Conservation (phyloP, 148 eudicot genomes). For the Dianthus caryophyllus region DNA sequence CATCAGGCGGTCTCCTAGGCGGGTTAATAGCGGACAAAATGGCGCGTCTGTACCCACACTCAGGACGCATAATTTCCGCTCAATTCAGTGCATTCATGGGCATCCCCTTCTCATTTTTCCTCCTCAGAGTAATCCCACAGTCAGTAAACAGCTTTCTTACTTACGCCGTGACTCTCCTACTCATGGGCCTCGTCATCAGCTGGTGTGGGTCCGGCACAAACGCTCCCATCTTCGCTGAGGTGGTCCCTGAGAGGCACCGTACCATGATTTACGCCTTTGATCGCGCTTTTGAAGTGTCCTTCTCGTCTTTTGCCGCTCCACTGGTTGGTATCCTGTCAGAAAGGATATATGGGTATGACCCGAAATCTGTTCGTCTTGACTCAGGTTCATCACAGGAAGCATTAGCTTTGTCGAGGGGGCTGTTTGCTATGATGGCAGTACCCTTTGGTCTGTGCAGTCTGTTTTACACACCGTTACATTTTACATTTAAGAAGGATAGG, state of each 20-base stretch:
- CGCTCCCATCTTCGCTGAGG: constrained; percentile 91
- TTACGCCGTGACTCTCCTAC: constrained; percentile 58
- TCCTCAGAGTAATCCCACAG: constrained; percentile 68
- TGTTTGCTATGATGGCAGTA: constrained; percentile 80
- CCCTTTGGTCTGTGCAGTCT: constrained; percentile 91
- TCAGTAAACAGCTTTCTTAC: constrained; percentile 45
- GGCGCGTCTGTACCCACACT: constrained; percentile 55
- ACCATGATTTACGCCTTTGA: constrained; percentile 97
- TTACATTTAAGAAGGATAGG: constrained; percentile 55
- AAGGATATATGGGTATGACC: constrained; percentile 77
- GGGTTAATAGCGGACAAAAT: constrained; percentile 71
- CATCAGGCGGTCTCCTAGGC: constrained; percentile 68
- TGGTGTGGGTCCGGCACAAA: constrained; percentile 80
- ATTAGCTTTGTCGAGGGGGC: constrained; percentile 77
- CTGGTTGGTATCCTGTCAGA: constrained; percentile 86
- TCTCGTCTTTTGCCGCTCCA: constrained; percentile 94
- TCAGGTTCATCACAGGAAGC: constrained; percentile 67
- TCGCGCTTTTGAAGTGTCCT: constrained; percentile 84
- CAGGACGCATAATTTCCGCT: constrained; percentile 78
- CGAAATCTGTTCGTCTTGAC: constrained; percentile 52
- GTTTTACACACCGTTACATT: constrained; percentile 74
- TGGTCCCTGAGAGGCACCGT: constrained; percentile 76
- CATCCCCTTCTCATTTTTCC: constrained; percentile 81
- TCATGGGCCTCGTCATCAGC: constrained; percentile 88
- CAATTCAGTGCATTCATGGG: constrained; percentile 94